These are phyloP conservation scores for Trypanosoma avium DNA, from an alignment of 208 protist species.

Conservation along the genomic window DNA sequence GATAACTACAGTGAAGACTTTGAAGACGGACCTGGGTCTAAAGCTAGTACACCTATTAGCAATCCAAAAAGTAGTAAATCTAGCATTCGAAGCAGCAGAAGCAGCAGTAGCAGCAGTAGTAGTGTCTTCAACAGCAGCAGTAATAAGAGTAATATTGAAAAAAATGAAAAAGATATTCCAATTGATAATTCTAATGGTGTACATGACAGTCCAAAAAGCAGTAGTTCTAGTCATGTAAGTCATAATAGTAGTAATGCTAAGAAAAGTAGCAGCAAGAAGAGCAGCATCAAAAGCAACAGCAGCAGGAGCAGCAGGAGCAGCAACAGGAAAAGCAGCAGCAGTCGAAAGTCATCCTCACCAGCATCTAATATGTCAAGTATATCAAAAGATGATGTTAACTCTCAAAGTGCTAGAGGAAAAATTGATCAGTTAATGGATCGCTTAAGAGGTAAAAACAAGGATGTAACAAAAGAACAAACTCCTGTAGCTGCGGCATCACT, in stretches of 20 bases:
- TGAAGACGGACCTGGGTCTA: background rate
- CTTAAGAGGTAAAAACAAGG: background rate
- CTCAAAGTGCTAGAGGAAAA: no score
- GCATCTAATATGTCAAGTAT: background rate
- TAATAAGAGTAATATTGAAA: no score
- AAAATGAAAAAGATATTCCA: no score
- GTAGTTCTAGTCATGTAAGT: background rate
- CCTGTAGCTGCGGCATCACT: background rate
- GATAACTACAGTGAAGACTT: constrained; percentile 3
- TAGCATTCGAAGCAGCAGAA: background rate
- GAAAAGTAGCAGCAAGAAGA: constrained; percentile 12
- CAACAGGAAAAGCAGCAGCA: constrained; percentile 16
- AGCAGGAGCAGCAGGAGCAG: constrained; percentile 8
- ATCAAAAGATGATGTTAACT: no score
- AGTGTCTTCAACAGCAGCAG: no score
- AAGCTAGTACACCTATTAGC: background rate
- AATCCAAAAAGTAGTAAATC: background rate
- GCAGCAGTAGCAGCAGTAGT: no score
- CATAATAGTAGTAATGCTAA: constrained; percentile 35
- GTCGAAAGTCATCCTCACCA: background rate
- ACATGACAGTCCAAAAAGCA: background rate
- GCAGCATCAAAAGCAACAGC: constrained; percentile 29
- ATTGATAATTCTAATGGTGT: no score
- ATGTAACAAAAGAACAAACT: background rate
- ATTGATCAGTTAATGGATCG: no score